phyloP scores from a whole-genome alignment of 2,329 filamentous ascomycete species.

The Botrytis fragariae region DNA sequence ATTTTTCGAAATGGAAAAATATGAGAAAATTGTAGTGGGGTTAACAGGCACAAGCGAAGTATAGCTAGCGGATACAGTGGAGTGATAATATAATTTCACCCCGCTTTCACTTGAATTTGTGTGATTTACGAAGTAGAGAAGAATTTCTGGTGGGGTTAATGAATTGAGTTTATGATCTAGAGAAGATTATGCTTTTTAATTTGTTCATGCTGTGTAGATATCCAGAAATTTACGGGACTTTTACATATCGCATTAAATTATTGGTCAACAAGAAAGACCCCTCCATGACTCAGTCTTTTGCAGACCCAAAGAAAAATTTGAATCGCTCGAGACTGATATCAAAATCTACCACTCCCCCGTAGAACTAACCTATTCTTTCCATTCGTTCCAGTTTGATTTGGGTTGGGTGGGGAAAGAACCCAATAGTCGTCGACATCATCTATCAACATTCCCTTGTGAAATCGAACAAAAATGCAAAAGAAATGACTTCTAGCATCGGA shows the following conservation, averaged over 20 bases:
- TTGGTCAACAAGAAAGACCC: background rate
- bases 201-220: background rate
- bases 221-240: background rate
- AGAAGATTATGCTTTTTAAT: background rate
- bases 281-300: background rate
- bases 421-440: background rate
- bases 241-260: no score
- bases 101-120: background rate
- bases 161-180: background rate
- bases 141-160: background rate
- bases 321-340: no score
- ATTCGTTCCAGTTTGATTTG: background rate
- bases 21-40: background rate
- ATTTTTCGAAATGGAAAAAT: background rate
- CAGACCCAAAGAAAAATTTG: background rate
- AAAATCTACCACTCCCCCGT: background rate
- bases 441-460: background rate
- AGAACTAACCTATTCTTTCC: no score
- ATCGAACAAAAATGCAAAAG: background rate
- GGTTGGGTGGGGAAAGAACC: background rate
- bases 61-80: background rate
- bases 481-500: background rate
- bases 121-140: background rate
- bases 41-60: background rate
- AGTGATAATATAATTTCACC: background rate